phyloP scores from a whole-genome alignment of 257 asterid species.

The Nicotiana paniculata region DNA sequence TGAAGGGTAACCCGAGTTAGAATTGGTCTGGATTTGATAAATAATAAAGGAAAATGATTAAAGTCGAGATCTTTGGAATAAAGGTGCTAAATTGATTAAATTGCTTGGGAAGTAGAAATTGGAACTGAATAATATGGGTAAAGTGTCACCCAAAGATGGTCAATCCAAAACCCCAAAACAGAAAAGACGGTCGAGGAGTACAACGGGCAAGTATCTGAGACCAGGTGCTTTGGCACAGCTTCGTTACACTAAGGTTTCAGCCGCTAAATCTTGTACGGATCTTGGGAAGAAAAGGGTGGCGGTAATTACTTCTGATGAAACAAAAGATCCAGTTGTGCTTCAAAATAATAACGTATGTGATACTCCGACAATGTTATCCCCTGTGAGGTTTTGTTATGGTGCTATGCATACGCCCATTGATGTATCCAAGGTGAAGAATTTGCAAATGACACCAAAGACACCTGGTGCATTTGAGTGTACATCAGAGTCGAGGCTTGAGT shows the following conservation, averaged over 20 bases:
- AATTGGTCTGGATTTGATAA: background rate
- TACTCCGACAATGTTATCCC: slow-evolving; percentile 45
- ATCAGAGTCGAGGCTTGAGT: slow-evolving; percentile 75
- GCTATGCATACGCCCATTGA: slow-evolving; percentile 26
- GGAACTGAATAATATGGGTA: background rate
- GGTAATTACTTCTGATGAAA: slow-evolving; percentile 30
- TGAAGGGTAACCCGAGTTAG: background rate
- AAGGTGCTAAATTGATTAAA: background rate
- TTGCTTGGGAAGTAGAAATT: background rate
- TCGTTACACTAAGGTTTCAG: slow-evolving; percentile 58
- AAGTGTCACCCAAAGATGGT: slow-evolving; percentile 51
- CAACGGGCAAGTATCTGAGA: slow-evolving; percentile 51
- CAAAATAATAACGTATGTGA: slow-evolving; percentile 20
- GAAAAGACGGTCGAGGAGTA: slow-evolving; percentile 44
- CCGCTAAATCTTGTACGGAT: slow-evolving; percentile 74
- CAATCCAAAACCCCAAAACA: slow-evolving; percentile 43
- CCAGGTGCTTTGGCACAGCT: slow-evolving; percentile 94
- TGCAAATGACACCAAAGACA: slow-evolving; percentile 65
- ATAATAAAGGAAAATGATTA: background rate
- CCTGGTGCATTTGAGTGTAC: slow-evolving; percentile 40
- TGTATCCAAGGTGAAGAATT: slow-evolving; percentile 26
- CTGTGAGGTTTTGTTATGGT: slow-evolving; percentile 52
- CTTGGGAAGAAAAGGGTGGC: slow-evolving; percentile 84
- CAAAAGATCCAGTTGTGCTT: slow-evolving; percentile 16
- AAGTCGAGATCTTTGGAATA: background rate